Base-by-base conservation (phyloP, 1,284 basidiomycete species). In the Naganishia sp. region DNA sequence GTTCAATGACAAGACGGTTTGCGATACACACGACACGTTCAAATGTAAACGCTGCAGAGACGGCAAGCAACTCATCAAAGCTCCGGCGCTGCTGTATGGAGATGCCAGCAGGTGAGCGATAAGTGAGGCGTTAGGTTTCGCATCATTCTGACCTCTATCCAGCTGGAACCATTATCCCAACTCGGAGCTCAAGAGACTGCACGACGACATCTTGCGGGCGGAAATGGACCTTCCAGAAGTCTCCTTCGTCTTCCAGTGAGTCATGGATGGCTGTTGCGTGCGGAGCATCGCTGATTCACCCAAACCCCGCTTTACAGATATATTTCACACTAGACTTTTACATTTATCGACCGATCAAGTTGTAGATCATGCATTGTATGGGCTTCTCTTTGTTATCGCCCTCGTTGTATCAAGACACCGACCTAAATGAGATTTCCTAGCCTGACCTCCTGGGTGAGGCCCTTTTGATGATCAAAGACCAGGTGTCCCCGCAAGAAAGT, bases 121-220 rank as follows among this genome's bases (percentile, higher is more conserved):
- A 54, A 45, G n/a, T 50, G 2, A 9, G 53, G 53, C 6, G 33
- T 48, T 3, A 18, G 21, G 53, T 10, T 11, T 31, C 25, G 1
- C 6, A 18, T 31, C 21, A n/a, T 64, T 50, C 43, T 21, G 49
- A 68, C 43, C 42, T n/a, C 54, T 71, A 55, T 71, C 11, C 75
- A 96, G 93, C 21, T 99, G 95, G 96, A 99, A 99, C 78, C 96
- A 99, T 77, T 94, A 92, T 75, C 90, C 90, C 1, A 96, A 95
- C 72, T 80, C 80, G 0, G 90, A 97, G 76, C 82, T 99, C 67
- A 88, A 87, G 76, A 89, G 88, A 72, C 91, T 97, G 74, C 95
- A 99, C 75, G 96, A 99, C 74, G 95, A 99, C 76, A 84, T 99
- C 55, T 82, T 99, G 49, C 85, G 96, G 15, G 93, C 92, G 0